Evolutionary conservation across 306 rosid genomes (phyloP), one percentile per base, ranked within the genome.

Genomic region (Dryas alaskensis): DNA sequence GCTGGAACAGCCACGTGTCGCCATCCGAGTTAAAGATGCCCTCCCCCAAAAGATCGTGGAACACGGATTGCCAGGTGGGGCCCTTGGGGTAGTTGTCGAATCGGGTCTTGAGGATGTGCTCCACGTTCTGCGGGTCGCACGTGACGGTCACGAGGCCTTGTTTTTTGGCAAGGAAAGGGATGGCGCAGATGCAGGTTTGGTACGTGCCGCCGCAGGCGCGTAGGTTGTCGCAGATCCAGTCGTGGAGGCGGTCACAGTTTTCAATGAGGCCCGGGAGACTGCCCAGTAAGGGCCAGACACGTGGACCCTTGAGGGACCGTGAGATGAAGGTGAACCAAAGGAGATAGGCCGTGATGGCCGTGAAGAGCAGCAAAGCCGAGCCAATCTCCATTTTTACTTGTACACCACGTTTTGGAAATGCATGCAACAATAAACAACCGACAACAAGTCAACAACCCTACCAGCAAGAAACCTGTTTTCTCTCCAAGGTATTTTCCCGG

Each of bases 141-240:
- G 98, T 91, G 89, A 94, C 97, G 0, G 98, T 94, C 86, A 94
- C 98, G 86, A 94, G 98, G 13, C 98, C 98, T 3, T 94, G 98
- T 70, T 84, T 88, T 64, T 19, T 84, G 4, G 97, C 97, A 0
- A 91, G 85, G 72, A 91, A 93, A 0, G 98, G 98, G 16, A 93
- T 83, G 0, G 98, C 98, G 47, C 96, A 93, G 81, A 91, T 93
- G 90, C 98, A 93, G 14, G 98, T 93, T 65, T 93, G 98, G 89
- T 93, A 93, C 86, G 98, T 93, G 86, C 98, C 98, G 58, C 89
- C 90, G 27, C 96, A 93, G 52, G 89, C 97, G 80, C 96, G 87
- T 44, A 93, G 96, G 85, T 91, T 93, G 54, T 93, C 98, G 17
- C 69, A 86, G 86, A 93, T 93, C 98, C 98, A 93, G 67, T 93